Evolutionary conservation across 1,284 basidiomycete genomes (phyloP).

Genomic region (Puccinia novopanici): DNA sequence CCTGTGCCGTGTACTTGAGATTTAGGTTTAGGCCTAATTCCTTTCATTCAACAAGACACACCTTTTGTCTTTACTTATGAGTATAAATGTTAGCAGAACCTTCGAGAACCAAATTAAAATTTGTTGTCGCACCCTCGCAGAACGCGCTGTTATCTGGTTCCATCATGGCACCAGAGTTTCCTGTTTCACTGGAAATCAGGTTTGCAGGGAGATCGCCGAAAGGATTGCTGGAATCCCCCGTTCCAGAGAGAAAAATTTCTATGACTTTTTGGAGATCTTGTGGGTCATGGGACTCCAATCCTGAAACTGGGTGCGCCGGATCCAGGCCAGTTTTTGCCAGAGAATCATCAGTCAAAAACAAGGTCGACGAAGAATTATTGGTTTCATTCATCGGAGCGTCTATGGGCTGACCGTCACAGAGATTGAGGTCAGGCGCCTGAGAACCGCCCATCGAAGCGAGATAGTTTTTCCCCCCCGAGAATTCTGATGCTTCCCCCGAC

Average conservation of each 20-base stretch:
- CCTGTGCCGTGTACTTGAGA: too few relatives aligned
- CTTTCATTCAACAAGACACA: too few relatives aligned
- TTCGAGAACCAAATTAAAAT: too few relatives aligned
- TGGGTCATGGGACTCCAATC: background rate
- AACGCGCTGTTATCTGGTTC: background rate
- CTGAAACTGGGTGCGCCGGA: background rate
- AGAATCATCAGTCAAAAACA: background rate
- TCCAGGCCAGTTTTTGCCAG: background rate
- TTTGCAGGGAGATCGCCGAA: background rate
- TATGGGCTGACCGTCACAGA: background rate
- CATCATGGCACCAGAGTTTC: background rate
- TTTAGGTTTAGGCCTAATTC: too few relatives aligned
- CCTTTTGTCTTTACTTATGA: too few relatives aligned
- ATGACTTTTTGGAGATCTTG: constrained; percentile 6
- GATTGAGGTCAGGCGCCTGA: background rate
- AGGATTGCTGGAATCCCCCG: background rate
- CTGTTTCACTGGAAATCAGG: background rate
- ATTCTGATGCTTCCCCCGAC: background rate
- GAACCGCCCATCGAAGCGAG: background rate
- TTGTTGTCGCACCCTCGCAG: background rate
- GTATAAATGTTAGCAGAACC: too few relatives aligned
- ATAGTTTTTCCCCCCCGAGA: background rate
- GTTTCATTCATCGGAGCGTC: background rate
- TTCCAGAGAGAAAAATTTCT: background rate
- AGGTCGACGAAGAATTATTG: background rate